Percentiles rank a stretch among this genome's conserved stretches.
Evolutionary conservation across 306 rosid genomes (phyloP).

Genomic region (Aeschynomene evenia): DNA sequence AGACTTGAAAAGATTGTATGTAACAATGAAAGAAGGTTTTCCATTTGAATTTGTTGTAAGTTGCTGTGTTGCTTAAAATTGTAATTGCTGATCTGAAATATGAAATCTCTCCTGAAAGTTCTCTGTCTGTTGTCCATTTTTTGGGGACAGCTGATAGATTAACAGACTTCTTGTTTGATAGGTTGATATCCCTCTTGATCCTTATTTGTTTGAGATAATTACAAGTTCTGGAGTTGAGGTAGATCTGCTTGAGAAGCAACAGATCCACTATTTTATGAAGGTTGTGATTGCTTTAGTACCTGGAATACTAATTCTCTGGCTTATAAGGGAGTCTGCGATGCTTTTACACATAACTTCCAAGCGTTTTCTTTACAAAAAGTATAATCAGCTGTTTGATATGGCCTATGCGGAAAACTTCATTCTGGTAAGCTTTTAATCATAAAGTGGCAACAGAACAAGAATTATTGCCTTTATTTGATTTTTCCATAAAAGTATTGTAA

Average conservation of each 20-base stretch:
- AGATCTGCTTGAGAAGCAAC: slow-evolving; percentile 85
- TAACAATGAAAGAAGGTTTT: slow-evolving; percentile 96
- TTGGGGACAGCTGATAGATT: slow-evolving; percentile 21
- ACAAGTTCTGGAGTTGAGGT: slow-evolving; percentile 89
- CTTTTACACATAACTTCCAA: slow-evolving; percentile 69
- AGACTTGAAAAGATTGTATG: slow-evolving; percentile 78
- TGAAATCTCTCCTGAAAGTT: slow-evolving; percentile 24
- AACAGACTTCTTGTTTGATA: slow-evolving; percentile 38
- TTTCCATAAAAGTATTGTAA: neutral
- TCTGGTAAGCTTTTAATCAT: slow-evolving; percentile 52
- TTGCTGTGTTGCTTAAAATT: slow-evolving; percentile 52
- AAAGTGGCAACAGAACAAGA: slow-evolving; percentile 3
- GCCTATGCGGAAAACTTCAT: slow-evolving; percentile 91
- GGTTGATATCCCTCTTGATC: slow-evolving; percentile 97
- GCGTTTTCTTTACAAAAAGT: slow-evolving; percentile 86
- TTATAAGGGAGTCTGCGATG: slow-evolving; percentile 74
- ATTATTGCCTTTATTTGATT: slow-evolving; percentile 2
- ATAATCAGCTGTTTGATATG: slow-evolving; percentile 89
- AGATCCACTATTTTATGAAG: slow-evolving; percentile 88
- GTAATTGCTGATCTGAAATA: slow-evolving; percentile 28
- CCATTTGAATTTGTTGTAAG: slow-evolving; percentile 90
- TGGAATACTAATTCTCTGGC: slow-evolving; percentile 84
- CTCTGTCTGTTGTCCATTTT: slow-evolving; percentile 15
- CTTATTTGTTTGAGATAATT: slow-evolving; percentile 83
- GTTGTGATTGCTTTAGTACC: slow-evolving; percentile 75